Evolutionary conservation across 2,329 filamentous ascomycete genomes (phyloP), one percentile per base, ranked within the genome.

Genomic region (Ophiostoma sp.): DNA sequence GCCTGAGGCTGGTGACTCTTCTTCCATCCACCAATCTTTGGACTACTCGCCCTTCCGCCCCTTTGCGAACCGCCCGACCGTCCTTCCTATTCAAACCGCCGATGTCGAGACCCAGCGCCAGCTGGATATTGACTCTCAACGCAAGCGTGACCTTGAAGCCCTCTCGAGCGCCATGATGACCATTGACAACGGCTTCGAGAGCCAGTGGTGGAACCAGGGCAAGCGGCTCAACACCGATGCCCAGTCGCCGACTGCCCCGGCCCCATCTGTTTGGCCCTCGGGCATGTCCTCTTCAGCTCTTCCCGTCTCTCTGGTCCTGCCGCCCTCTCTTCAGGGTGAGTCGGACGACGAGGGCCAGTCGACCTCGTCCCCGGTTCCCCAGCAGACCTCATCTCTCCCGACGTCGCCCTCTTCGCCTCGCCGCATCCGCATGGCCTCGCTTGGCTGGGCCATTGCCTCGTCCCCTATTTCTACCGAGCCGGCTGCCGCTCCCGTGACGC

Each of bases 121-220:
- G 9, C 77, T 78, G 25, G 85, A 88, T 66, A 83, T 88, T 5
- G 85, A 85, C 57, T 81, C 55, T 3, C 36, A 36, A 28, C 69
- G 22, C 17, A 80, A 77, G 9, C 76, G 78, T 19, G 84, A 87
- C 61, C 83, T 88, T 2, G 85, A 85, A 72, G 82, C 84, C 0
- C 80, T 88, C 3, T 86, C 85, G 11, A 83, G 83, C 3, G 87
- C 87, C 50, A 84, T 88, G 82, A 84, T 88, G 81, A 88, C 87
- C 2, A 84, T 88, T 2, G 87, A 88, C 77, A 88, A 88, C 76
- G 87, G 87, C 2, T 88, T 88, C 75, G 87, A 88, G 79, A 84
- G 85, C 75, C 86, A 88, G 78, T 88, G 86, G 86, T 88, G 87
- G 86, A 84, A 87, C 76, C 85, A 85, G 75, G 86, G 86, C 0